A percentile compares a stretch with the other conserved stretches of the same genome.
These are phyloP conservation scores for Ganoderma sp. DNA, from an alignment of 1,284 basidiomycete genomes.

Conservation along the genomic window DNA sequence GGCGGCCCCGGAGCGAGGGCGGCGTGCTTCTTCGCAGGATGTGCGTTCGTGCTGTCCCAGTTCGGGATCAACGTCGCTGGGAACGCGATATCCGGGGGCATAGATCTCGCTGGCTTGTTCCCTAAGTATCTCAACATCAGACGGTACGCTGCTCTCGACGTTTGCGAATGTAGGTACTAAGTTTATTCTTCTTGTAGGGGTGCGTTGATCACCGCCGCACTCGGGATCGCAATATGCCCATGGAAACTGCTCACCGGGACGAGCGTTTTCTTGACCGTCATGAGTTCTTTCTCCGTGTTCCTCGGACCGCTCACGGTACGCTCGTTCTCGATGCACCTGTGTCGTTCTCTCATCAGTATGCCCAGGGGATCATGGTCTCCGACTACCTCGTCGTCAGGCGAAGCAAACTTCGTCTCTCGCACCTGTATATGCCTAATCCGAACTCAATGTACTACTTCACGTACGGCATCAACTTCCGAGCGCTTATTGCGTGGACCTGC, in stretches of 20 bases:
- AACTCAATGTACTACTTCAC: slow-evolving; percentile 34
- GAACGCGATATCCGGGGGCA: slow-evolving; percentile 31
- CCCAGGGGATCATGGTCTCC: slow-evolving; percentile 30
- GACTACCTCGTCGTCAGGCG: slow-evolving; percentile 32
- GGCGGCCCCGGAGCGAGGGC: slow-evolving; percentile 31
- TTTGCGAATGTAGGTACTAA: not conserved
- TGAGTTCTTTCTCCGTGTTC: slow-evolving; percentile 34
- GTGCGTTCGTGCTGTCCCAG: slow-evolving; percentile 32
- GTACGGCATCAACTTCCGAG: slow-evolving; percentile 33
- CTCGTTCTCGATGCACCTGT: not conserved
- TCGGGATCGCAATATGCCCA: slow-evolving; percentile 32
- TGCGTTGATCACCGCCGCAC: slow-evolving; percentile 27
- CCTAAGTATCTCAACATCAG: slow-evolving; percentile 34
- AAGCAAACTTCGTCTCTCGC: slow-evolving; percentile 28
- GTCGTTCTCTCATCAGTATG: too few species aligned
- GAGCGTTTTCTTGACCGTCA: slow-evolving; percentile 31
- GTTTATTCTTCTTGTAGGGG: slow-evolving; percentile 13
- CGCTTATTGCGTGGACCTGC: slow-evolving; percentile 27
- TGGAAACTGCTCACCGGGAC: slow-evolving; percentile 34
- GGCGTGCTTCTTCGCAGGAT: slow-evolving; percentile 33
- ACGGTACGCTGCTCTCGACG: slow-evolving; percentile 9
- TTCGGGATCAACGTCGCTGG: slow-evolving; percentile 34
- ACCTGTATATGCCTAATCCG: slow-evolving; percentile 31
- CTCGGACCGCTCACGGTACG: slow-evolving; percentile 32
- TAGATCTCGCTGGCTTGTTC: slow-evolving; percentile 31